Evolutionary conservation across 2,329 filamentous ascomycete genomes (phyloP).

Genomic region (Coniochaeta sp.): DNA sequence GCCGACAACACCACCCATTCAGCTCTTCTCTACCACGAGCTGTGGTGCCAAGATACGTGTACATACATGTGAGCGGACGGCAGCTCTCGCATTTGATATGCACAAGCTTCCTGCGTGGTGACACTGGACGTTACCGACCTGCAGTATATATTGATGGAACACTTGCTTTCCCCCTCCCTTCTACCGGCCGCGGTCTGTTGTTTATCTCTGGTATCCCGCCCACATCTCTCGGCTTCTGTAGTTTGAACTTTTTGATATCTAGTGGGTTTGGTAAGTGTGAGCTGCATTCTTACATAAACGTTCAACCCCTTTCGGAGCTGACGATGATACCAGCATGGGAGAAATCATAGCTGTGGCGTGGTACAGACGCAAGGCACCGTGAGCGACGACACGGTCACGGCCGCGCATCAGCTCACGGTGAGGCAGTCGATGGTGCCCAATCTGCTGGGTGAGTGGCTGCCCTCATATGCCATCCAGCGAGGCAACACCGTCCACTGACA

Average conservation of each 20-base stretch:
- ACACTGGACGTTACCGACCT: not conserved
- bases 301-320: not conserved
- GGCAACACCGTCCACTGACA: not conserved
- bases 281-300: too few relatives aligned
- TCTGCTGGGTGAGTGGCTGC: not conserved
- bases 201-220: not conserved
- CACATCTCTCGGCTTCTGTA: not conserved
- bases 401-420: conserved; percentile 10
- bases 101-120: not conserved
- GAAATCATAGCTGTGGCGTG: conserved; percentile 13
- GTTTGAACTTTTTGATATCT: not conserved
- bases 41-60: too few relatives aligned
- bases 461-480: too few relatives aligned
- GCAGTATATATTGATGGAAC: not conserved
- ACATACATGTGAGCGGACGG: too few relatives aligned
- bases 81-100: too few relatives aligned
- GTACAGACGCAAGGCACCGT: conserved; percentile 24
- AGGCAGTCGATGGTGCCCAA: not conserved
- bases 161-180: not conserved
- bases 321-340: not conserved
- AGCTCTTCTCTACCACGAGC: not conserved
- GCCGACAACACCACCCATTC: not conserved
- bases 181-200: not conserved
- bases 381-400: conserved; percentile 23
- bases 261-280: not conserved